Base-by-base conservation (phyloP, 371 early-diverging fungal genomes). In the Mortierella sp. region DNA sequence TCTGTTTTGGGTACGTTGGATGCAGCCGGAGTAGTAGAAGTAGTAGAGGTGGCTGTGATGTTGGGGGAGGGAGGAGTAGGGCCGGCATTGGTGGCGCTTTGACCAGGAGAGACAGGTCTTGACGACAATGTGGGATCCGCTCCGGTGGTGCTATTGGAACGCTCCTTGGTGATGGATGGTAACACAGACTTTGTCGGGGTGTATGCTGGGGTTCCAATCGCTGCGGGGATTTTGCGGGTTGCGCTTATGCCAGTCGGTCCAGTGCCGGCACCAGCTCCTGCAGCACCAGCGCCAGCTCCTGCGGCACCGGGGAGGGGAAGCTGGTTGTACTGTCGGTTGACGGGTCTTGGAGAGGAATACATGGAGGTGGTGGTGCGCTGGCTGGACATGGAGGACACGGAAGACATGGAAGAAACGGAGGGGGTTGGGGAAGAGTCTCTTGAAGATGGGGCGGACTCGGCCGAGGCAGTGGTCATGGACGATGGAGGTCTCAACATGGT, bases 1-100 rank as follows among this genome's bases (percentile, higher is more conserved):
- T 74, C 76, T 18, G 76, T 61, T 52, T 74, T 74, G 1, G 61
- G 4, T 45, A 34, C 23, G 10, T 34, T 41, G 4, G 59, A 31
- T 13, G 62, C 3, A 26, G 52, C 18, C 12, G 21, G 16, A 50
- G 28, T 16, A 28, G 5, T 27, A 1, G 51, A 16, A 16, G 51
- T 27, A 1, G 51, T 24, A 16, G 51, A 50, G 26, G 51, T 27
- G 28, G 51, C 14, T 30, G 64, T 14, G 21, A 7, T 45, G 38
- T 19, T 63, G 14, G 50, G 34, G 10, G 51, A 10, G 16, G 51
- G 26, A 4, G 51, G 26, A 1, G 48, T 23, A 16, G 30, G 31
- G 13, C 27, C 23, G 42, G 28, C 39, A 30, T 18, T n/a, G 50
- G 18, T 41, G 39, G 43, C 16, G 42, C 46, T 26, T 26, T 28